These are phyloP conservation scores for Myriosclerotinia scirpicola DNA, from an alignment of 2,329 filamentous ascomycete genomes.

Conservation along the genomic window DNA sequence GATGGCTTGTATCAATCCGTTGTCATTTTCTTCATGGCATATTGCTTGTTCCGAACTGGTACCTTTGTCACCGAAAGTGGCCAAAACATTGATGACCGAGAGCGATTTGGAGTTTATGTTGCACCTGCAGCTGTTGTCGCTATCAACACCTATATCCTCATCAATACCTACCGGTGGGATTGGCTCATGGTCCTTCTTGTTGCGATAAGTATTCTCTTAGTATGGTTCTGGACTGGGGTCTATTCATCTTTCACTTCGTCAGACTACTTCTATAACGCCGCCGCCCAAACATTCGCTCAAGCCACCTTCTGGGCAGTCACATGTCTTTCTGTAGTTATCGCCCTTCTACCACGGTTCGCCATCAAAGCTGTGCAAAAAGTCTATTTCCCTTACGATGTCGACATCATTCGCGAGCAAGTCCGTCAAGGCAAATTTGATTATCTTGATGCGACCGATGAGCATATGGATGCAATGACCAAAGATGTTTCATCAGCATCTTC, in stretches of 20 bases:
- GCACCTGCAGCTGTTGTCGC: constrained; percentile 80
- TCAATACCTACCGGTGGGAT: constrained; percentile 98
- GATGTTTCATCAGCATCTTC: constrained; percentile 52
- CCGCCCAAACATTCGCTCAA: constrained; percentile 73
- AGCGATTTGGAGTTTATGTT: constrained; percentile 83
- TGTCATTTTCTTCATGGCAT: constrained; percentile 91
- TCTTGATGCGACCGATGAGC: constrained; percentile 46
- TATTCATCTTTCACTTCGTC: constrained; percentile 58
- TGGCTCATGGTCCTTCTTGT: constrained; percentile 90
- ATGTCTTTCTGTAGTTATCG: constrained; percentile 75
- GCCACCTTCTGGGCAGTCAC: constrained; percentile 86
- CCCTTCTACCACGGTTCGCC: constrained; percentile 82
- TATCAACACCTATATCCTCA: constrained; percentile 90
- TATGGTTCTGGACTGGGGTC: constrained; percentile 95
- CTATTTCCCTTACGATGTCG: constrained; percentile 87
- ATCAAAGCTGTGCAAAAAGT: constrained; percentile 91
- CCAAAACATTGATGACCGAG: constrained; percentile 72
- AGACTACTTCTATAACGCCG: constrained; percentile 75
- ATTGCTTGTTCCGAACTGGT: constrained; percentile 70
- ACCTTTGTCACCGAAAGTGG: constrained; percentile 72
- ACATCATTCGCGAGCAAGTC: constrained; percentile 93
- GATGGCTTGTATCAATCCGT: constrained; percentile 95
- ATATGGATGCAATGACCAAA: constrained; percentile 44
- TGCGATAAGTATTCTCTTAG: constrained; percentile 75
- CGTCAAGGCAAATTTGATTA: constrained; percentile 78